These are phyloP conservation scores for Candida bentonensis DNA, from an alignment of 805 yeast genomes.

Conservation along the genomic window DNA sequence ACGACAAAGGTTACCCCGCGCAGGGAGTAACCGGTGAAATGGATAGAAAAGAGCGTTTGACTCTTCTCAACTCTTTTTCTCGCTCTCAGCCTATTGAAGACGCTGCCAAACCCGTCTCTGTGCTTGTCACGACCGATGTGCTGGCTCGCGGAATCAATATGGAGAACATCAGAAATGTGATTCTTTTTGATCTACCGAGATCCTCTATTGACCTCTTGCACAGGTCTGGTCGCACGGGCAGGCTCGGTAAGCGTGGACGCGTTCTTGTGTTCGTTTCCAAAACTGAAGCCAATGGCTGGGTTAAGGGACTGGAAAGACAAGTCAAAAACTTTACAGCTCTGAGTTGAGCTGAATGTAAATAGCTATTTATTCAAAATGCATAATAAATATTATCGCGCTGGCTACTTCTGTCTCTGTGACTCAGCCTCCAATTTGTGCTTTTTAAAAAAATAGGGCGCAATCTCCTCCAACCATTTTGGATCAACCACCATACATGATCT, in stretches of 20 bases:
- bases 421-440: slow-evolving; percentile 3
- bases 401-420: background rate
- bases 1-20: slow-evolving; percentile 42
- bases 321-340: slow-evolving; percentile 28
- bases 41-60: slow-evolving; percentile 41
- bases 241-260: slow-evolving; percentile 81
- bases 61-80: slow-evolving; percentile 48
- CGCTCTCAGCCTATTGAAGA: slow-evolving; percentile 27
- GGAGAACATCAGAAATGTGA: slow-evolving; percentile 63
- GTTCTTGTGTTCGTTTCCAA: slow-evolving; percentile 68
- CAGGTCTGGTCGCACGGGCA: slow-evolving; percentile 86
- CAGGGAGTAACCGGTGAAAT: slow-evolving; percentile 57
- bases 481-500: slow-evolving; percentile 74
- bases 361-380: background rate
- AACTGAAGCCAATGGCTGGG: slow-evolving; percentile 58
- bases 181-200: slow-evolving; percentile 74
- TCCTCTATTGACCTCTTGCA: slow-evolving; percentile 79
- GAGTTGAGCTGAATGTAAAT: background rate
- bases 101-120: slow-evolving; percentile 29
- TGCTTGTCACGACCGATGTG: slow-evolving; percentile 77
- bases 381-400: background rate
- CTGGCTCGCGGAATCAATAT: slow-evolving; percentile 86
- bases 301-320: slow-evolving; percentile 63
- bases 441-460: slow-evolving; percentile 25
- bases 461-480: slow-evolving; percentile 62